Evolutionary conservation across 225 moss, liverwort and hornwort genomes (phyloP), one percentile per base, ranked within the genome.

Genomic region (Physcomitrellopsis africana): DNA sequence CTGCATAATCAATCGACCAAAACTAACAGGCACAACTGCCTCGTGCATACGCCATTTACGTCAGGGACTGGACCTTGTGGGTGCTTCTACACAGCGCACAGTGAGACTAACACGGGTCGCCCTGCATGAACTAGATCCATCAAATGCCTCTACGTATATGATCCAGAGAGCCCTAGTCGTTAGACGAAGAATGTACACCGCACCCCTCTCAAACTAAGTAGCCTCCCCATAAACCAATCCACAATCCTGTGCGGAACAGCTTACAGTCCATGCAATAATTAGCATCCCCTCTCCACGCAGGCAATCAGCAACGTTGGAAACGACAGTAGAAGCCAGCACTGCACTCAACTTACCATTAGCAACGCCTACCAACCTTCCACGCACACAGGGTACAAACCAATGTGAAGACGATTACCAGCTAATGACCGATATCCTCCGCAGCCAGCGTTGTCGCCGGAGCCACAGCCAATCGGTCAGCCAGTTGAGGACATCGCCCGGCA

Each of bases 351-450:
- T 24, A 24, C 24, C 24, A 24, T 24, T 1, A 24, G 24, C 24
- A 24, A 1, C 1, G 24, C 24, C 24, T n/a, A n/a, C n/a, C n/a
- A n/a, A n/a, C n/a, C n/a, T 24, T 1, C 24, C 24, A 24, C 24
- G 1, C 24, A 1, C 24, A 24, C 24, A 60, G 17, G 60, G 44
- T 24, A 41, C 45, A 56, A 53, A 76, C 60, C 37, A 81, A 78
- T 58, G 65, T 52, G 57, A 74, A 55, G 63, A 53, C 56, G 64
- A 24, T 76, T 79, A 84, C 87, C 87, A 81, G 87, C 76, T 84
- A 19, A 65, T 29, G 60, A 73, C 76, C 70, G 8, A 72, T 60
- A 59, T 61, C 56, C 8, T 72, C 70, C 2, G 29, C 22, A 45
- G 67, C 73, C 66, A 51, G 60, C 69, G 67, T 64, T 57, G 60